Evolutionary conservation across 352 stramenopile genomes (phyloP), one percentile per base, ranked within the genome.

Genomic region (Halophytophthora batemanensis): DNA sequence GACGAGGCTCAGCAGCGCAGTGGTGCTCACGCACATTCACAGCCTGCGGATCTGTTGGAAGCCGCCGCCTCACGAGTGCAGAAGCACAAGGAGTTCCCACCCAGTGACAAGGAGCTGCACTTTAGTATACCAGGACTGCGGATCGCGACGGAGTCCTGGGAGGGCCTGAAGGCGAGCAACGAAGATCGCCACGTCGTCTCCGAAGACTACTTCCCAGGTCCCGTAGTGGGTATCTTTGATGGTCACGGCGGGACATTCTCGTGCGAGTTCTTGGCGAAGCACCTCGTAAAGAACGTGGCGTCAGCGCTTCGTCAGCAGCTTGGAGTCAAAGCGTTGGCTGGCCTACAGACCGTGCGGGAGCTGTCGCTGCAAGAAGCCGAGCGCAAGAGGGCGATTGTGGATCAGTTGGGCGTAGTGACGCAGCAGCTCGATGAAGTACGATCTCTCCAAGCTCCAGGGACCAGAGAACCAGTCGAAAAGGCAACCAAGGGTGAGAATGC

Each of bases 171-270:
- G 41, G 50, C 58, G 1, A 75, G 42, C 17, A 90, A 87, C 48
- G 74, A 90, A 65, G 79, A 90, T 40, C 74, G 78, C 19, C 52
- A 74, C 19, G 48, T 79, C 3, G 41, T 18, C 5, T 64, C 39
- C 6, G 10, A 55, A 13, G 50, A 68, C 11, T 44, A 50, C 4
- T 80, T 87, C 29, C 75, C 73, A 15, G 79, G 76, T 0, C 62
- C 70, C 2, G 67, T 77, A 10, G 80, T 87, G 56, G 74, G 63
- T 1, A 56, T 90, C 39, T 85, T 82, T 37, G 76, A 90, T 49
- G 76, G 76, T 15, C 76, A 87, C 25, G 68, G 76, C 19, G 76
- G 79, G 15, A 70, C 52, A 7, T 80, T 82, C 52, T 61, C 79
- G 17, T 66, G 59, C 11, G 57, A 86, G 28, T 79, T 80, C 21